Conservation (phyloP, 768 basidiomycete species). For the Collybia nuda region DNA sequence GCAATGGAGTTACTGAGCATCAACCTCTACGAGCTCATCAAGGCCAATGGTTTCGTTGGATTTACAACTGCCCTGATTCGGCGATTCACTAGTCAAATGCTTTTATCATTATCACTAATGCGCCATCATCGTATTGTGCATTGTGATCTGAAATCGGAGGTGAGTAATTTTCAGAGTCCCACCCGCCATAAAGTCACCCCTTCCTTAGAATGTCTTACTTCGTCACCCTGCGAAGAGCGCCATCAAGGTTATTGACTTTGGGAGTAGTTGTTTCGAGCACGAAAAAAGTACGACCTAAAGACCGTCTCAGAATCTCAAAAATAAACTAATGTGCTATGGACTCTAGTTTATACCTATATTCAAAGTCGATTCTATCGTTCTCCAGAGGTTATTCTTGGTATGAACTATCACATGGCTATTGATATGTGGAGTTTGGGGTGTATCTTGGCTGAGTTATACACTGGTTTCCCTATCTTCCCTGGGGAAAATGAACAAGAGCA, state of each 20-base stretch:
- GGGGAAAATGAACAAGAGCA: slow-evolving; percentile 99
- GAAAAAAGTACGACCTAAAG: slow-evolving; percentile 78
- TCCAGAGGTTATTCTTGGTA: slow-evolving; percentile 97
- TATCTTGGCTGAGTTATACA: slow-evolving; percentile 95
- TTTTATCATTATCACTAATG: slow-evolving; percentile 89
- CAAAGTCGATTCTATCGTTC: slow-evolving; percentile 99
- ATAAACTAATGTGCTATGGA: neutral
- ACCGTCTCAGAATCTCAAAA: neutral
- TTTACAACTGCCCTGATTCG: slow-evolving; percentile 95
- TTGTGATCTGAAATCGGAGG: slow-evolving; percentile 99
- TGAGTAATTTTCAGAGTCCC: slow-evolving; percentile 34
- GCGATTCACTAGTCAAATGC: slow-evolving; percentile 95
- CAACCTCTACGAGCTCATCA: slow-evolving; percentile 98
- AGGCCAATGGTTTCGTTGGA: slow-evolving; percentile 98
- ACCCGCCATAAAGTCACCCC: slow-evolving; percentile 1
- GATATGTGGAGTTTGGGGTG: slow-evolving; percentile 99
- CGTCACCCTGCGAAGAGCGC: slow-evolving; percentile 95
- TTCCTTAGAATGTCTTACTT: slow-evolving; percentile 82
- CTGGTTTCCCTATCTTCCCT: slow-evolving; percentile 97
- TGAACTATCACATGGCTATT: slow-evolving; percentile 99
- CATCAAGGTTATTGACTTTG: slow-evolving; percentile 98
- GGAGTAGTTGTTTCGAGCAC: slow-evolving; percentile 96
- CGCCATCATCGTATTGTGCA: slow-evolving; percentile 97
- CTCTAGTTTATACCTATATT: slow-evolving; percentile 95
- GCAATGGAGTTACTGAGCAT: slow-evolving; percentile 98